Evolutionary conservation across 306 rosid genomes (phyloP).

Genomic region (Lablab purpureus): DNA sequence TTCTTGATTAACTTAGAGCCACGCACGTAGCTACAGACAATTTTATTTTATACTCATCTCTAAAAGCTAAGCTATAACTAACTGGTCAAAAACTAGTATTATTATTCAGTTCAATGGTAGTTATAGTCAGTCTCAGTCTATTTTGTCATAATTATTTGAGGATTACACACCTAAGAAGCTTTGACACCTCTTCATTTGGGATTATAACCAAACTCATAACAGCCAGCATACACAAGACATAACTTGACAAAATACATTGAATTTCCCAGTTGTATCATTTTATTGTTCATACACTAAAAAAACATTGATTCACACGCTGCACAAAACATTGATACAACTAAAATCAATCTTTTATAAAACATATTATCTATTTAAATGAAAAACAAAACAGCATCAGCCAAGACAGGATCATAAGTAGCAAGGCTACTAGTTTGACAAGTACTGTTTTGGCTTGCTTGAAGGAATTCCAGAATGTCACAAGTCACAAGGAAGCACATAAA

Average conservation of each 20-base stretch:
- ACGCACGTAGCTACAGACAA: not conserved
- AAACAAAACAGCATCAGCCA: not conserved
- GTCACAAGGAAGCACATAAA: constrained; percentile 23
- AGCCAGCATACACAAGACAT: not conserved
- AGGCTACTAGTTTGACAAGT: too few relatives aligned
- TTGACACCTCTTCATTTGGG: not conserved
- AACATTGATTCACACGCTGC: not conserved
- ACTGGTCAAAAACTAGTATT: too few relatives aligned
- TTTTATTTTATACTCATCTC: not conserved
- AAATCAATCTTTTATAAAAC: not conserved
- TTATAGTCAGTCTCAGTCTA: too few relatives aligned
- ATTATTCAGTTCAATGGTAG: too few relatives aligned
- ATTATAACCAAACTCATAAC: not conserved
- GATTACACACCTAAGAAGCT: not conserved
- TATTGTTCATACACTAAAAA: not conserved
- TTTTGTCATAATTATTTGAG: not conserved
- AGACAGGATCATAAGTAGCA: not conserved
- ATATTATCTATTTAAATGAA: not conserved
- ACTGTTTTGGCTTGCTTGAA: constrained; percentile 27
- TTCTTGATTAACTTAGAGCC: constrained; percentile 10
- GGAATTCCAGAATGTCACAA: constrained; percentile 14
- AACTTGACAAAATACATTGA: too few relatives aligned
- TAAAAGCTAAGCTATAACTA: too few relatives aligned
- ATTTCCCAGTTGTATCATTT: not conserved
- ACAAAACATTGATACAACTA: not conserved